phyloP scores from a whole-genome alignment of 495 filamentous ascomycete species.

The Penicillium robsamsonii region DNA sequence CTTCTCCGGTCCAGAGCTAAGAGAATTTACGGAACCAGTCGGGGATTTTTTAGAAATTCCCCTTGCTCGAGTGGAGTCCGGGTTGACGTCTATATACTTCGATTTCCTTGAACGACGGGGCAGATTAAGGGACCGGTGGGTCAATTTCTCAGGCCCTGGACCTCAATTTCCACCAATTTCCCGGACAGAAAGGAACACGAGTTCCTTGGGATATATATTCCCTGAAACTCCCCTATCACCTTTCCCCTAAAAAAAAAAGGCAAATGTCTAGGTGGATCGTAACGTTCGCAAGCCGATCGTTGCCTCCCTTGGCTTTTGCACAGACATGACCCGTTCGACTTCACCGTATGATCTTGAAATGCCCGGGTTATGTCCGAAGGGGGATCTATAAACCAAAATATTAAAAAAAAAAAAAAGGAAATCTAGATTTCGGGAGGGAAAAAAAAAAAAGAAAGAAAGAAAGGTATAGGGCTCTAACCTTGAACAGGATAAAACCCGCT shows the following conservation, averaged over 20 bases:
- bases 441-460: too few relatives aligned
- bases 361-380: background rate
- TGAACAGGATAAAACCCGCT: too few relatives aligned
- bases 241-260: too few relatives aligned
- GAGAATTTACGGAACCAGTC: slow-evolving; percentile 22
- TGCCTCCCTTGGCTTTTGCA: background rate
- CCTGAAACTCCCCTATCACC: too few relatives aligned
- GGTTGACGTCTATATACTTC: too few relatives aligned
- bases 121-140: slow-evolving; percentile 30
- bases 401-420: too few relatives aligned
- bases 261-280: background rate
- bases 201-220: too few relatives aligned
- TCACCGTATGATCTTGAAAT: background rate
- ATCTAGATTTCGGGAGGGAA: too few relatives aligned
- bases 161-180: background rate
- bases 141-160: background rate
- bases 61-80: slow-evolving; percentile 1
- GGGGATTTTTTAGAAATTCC: slow-evolving; percentile 24
- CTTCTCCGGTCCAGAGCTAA: slow-evolving; percentile 24
- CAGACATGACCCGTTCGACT: background rate
- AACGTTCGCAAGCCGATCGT: background rate
- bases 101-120: slow-evolving; percentile 5
- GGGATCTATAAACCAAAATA: too few relatives aligned
- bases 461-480: too few relatives aligned
- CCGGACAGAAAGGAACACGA: too few relatives aligned